Conservation (phyloP, 805 yeast species). For the Starmerella sp. region DNA sequence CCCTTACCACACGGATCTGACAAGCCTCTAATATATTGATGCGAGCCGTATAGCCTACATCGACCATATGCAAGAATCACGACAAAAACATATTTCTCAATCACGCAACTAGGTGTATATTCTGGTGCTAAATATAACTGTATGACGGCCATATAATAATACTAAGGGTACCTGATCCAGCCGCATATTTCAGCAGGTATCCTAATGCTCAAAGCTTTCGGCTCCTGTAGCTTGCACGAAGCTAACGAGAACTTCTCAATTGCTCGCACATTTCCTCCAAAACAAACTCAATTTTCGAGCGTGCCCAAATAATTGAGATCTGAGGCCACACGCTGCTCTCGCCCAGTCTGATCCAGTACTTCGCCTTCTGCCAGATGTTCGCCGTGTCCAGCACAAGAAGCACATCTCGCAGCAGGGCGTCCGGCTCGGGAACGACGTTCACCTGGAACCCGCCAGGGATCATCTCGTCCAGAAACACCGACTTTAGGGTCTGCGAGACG, state of each 20-base stretch:
- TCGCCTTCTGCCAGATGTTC: constrained; percentile 56
- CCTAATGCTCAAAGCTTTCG: too few species aligned
- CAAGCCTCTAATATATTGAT: too few species aligned
- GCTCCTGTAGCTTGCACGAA: too few species aligned
- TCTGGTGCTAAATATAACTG: too few species aligned
- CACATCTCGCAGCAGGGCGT: constrained; percentile 57
- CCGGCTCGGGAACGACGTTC: constrained; percentile 78
- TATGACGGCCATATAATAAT: background rate
- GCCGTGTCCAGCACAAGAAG: constrained; percentile 71
- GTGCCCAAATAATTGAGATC: constrained; percentile 67
- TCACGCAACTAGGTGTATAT: too few species aligned
- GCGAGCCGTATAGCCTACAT: too few species aligned
- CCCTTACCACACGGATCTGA: background rate
- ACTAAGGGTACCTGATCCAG: too few species aligned
- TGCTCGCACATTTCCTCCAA: constrained; percentile 58
- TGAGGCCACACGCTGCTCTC: constrained; percentile 91
- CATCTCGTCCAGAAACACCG: constrained; percentile 78
- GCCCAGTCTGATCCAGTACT: constrained; percentile 84
- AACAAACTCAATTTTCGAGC: constrained; percentile 83
- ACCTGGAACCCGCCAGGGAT: constrained; percentile 76
- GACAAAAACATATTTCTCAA: too few species aligned
- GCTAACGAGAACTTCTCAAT: background rate
- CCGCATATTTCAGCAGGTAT: too few species aligned
- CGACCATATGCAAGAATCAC: too few species aligned
- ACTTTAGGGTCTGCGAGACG: constrained; percentile 54